Evolutionary conservation across 306 rosid genomes (phyloP), one percentile per base, ranked within the genome.

Genomic region (Vicia faba): DNA sequence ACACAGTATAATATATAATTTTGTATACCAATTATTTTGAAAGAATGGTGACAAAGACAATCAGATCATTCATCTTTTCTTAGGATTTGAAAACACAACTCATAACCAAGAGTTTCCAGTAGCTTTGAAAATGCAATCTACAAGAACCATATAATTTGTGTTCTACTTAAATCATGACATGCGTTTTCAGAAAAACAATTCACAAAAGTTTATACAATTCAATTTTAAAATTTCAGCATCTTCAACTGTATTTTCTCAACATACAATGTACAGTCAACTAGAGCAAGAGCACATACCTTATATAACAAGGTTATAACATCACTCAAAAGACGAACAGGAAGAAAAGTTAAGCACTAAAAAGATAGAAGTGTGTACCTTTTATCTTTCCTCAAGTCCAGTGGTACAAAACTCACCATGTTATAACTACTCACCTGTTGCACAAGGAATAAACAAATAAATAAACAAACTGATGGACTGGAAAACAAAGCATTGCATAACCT

Each of bases 321-420:
- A 50, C 19, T 69, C 29, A 44, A 13, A 28, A 33, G 55, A 64
- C 29, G 39, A 56, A 45, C 39, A 15, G 55, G 41, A 50, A 63
- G 66, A 18, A 43, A 46, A 23, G 38, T 64, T 18, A 36, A 39
- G 54, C 35, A 54, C 26, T 10, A 35, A 31, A 61, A 56, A 59
- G 61, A 53, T 13, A 49, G 4, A 77, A 46, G 66, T 61, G 49
- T 2, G 8, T 74, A 87, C 98, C 98, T 92, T 79, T 74, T 87
- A 19, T 89, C 87, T 81, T 87, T 86, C 86, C 91, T 87, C 93
- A 89, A 81, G 84, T 89, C 91, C 53, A 89, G 91, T 23, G 91
- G 93, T 73, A 87, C 48, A 77, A 92, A 89, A 79, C 90, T 89
- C 82, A 86, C 91, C 92, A 81, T 81, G 82, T 81, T 83, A 61